Conservation (phyloP, 305 asterid genomes). For the Plantago rigida region DNA sequence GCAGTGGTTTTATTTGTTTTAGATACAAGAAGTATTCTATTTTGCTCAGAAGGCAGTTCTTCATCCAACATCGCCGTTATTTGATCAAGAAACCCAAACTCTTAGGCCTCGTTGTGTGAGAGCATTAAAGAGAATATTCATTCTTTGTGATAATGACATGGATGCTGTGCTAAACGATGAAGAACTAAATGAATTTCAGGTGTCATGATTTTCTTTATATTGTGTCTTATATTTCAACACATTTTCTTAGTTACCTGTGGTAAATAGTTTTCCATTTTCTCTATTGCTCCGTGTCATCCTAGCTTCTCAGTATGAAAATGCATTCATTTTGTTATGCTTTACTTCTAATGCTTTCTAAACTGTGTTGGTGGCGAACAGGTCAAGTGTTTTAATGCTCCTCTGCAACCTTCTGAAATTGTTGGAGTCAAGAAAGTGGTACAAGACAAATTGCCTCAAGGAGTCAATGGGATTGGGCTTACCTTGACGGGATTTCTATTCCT, state of each 20-base stretch:
- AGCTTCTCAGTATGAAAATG: slow-evolving; percentile 12
- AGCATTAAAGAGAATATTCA: slow-evolving; percentile 78
- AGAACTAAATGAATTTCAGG: slow-evolving; percentile 94
- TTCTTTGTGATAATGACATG: slow-evolving; percentile 87
- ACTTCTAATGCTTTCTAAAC: slow-evolving; percentile 5
- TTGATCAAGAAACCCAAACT: slow-evolving; percentile 79
- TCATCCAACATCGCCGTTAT: slow-evolving; percentile 91
- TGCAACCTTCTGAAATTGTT: slow-evolving; percentile 78
- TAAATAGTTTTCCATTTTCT: slow-evolving; percentile 11
- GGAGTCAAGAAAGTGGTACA: slow-evolving; percentile 82
- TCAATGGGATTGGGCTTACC: slow-evolving; percentile 78
- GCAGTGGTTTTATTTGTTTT: slow-evolving; percentile 27
- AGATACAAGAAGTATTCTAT: slow-evolving; percentile 91
- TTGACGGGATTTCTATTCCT: slow-evolving; percentile 80
- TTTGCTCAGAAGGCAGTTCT: slow-evolving; percentile 91
- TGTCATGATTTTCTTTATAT: slow-evolving; percentile 22
- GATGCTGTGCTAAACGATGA: slow-evolving; percentile 79
- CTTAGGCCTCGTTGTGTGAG: slow-evolving; percentile 80
- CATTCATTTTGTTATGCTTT: not conserved
- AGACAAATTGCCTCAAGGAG: slow-evolving; percentile 84
- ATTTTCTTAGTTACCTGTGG: not conserved
- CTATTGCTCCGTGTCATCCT: slow-evolving; percentile 1
- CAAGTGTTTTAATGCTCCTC: slow-evolving; percentile 80
- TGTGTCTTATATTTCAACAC: not conserved
- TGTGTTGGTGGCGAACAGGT: slow-evolving; percentile 38